phyloP scores from a whole-genome alignment of 2,329 filamentous ascomycete species.

The Pezicula radicicola region DNA sequence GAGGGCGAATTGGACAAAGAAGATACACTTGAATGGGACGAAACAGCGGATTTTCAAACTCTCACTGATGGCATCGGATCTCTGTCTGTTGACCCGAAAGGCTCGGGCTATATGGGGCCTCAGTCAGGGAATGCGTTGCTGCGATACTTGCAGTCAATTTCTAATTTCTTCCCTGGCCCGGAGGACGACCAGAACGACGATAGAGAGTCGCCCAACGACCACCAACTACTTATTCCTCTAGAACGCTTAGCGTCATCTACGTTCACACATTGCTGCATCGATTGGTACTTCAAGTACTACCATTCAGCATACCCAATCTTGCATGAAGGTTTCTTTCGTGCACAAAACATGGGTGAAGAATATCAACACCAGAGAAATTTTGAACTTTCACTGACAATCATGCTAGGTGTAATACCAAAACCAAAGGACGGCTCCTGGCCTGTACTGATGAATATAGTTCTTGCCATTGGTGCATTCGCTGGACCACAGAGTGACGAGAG shows the following conservation, averaged over 20 bases:
- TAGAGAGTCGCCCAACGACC: neutral
- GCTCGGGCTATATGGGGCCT: constrained; percentile 25
- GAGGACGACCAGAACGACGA: neutral
- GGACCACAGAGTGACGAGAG: constrained; percentile 23
- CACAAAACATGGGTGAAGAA: constrained; percentile 30
- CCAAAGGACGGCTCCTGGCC: constrained; percentile 28
- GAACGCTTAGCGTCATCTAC: neutral
- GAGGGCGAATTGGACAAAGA: neutral
- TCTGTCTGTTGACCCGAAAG: constrained; percentile 29
- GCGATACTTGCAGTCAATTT: neutral
- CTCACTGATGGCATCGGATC: constrained; percentile 30
- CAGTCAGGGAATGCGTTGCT: neutral
- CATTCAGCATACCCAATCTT: constrained; percentile 43
- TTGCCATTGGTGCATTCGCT: constrained; percentile 34
- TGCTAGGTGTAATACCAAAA: constrained; percentile 11
- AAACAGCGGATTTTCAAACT: neutral
- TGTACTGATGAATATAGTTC: constrained; percentile 31
- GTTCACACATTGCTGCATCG: constrained; percentile 14
- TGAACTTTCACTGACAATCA: no score
- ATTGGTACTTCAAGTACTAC: constrained; percentile 41
- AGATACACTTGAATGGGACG: neutral
- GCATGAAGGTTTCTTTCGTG: constrained; percentile 42
- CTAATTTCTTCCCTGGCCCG: neutral
- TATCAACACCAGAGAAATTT: neutral
- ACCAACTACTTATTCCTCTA: neutral